Evolutionary conservation across 148 eudicot genomes (phyloP), one percentile per base, ranked within the genome.

Genomic region (Arctostaphylos glauca): DNA sequence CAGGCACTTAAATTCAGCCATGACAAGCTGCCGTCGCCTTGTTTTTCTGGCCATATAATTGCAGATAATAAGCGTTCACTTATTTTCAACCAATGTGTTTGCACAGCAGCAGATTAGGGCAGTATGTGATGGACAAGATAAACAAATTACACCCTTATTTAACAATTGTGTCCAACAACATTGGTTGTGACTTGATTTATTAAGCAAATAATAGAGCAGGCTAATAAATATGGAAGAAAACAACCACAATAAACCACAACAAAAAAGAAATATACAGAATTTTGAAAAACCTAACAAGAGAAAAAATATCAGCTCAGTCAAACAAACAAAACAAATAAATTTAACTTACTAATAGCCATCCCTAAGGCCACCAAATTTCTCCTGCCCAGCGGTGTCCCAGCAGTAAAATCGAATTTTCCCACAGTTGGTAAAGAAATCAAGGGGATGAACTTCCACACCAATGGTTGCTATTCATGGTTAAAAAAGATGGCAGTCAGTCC

Each of bases 361-460:
- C 25, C 94, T 84, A 53, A 92, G 88, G 52, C 94, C 94, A 25
- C 94, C 94, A 81, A 91, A 92, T 86, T 92, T 92, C 83, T 92
- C 94, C 81, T 92, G 94, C 6, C 94, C 94, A 48, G 94, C 94
- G 2, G 94, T 92, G 87, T 92, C 94, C 94, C 94, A 92, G 88
- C 94, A 92, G 78, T 92, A 92, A 82, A 89, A 92, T 52, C 94
- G 82, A 72, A 92, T 88, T 68, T 83, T 78, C 10, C 94, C 94
- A 78, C 91, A 90, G 82, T 92, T 92, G 5, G 94, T 92, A 62
- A 55, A 73, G 89, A 92, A 92, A 79, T 92, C 94, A 85, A 92
- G 79, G 13, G 94, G 94, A 58, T 90, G 92, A 86, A 92, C 94
- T 83, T 92, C 94, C 15, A 92, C 94, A 78, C 94, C 94, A 86